These are phyloP conservation scores for Fraxinus quadrangulata DNA, from an alignment of 257 asterid genomes.

Conservation along the genomic window DNA sequence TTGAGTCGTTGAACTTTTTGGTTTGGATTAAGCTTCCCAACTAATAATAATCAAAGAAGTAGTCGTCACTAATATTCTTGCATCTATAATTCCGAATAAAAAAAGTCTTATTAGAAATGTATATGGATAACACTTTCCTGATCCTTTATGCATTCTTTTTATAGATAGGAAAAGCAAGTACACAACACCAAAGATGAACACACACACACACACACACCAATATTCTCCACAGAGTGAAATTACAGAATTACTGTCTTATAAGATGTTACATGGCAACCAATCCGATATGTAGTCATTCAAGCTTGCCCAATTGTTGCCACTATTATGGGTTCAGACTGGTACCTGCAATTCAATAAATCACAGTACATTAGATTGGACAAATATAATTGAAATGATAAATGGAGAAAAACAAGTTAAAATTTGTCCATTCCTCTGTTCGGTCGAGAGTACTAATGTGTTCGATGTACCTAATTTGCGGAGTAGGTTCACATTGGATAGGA, in stretches of 20 bases:
- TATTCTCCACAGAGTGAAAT: background rate
- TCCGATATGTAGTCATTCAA: constrained; percentile 84
- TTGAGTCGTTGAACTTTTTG: no score
- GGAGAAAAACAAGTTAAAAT: no score
- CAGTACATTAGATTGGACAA: no score
- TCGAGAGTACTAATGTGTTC: background rate
- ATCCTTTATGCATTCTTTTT: no score
- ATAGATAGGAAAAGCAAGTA: no score
- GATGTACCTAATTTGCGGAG: constrained; percentile 81
- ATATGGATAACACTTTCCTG: no score
- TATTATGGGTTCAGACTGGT: constrained; percentile 65
- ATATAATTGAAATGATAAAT: background rate
- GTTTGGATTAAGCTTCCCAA: no score
- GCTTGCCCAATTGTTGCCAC: constrained; percentile 80
- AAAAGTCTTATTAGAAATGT: no score
- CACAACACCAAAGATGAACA: background rate
- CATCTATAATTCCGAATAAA: no score
- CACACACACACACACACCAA: background rate
- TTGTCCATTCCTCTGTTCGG: background rate
- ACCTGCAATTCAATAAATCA: constrained; percentile 44
- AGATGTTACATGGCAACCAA: constrained; percentile 76
- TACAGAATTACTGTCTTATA: constrained; percentile 9
- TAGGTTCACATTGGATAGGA: constrained; percentile 86
- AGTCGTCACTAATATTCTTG: no score
- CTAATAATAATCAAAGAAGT: no score